Conservation (phyloP, 345 rosid species). For the Acer yangbiense region DNA sequence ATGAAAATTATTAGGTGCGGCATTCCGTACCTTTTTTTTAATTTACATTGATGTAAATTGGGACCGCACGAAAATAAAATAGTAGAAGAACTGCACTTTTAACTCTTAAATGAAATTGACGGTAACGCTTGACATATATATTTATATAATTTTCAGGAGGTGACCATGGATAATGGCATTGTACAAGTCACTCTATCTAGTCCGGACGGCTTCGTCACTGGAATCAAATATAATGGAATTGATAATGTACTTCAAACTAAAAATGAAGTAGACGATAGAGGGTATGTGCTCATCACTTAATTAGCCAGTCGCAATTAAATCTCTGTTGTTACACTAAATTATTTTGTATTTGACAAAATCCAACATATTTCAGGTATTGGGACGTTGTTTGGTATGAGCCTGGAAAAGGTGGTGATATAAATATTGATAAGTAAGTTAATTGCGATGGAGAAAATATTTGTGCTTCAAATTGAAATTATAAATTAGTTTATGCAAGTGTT, state of each 20-base stretch:
- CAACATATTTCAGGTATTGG: conserved; percentile 62
- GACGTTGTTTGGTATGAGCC: conserved; percentile 75
- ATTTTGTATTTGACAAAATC: neutral
- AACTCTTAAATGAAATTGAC: neutral
- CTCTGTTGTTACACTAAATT: neutral
- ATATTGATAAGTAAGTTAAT: conserved; percentile 42
- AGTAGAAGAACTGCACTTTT: neutral
- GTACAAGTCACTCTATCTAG: conserved; percentile 55
- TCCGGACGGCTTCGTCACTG: conserved; percentile 63
- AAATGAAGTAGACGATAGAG: conserved; percentile 43
- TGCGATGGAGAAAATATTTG: no score
- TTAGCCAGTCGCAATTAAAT: no score
- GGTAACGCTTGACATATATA: neutral
- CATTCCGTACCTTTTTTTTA: no score
- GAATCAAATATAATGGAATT: conserved; percentile 62
- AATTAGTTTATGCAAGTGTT: no score
- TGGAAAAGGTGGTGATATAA: conserved; percentile 8
- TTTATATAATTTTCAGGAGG: conserved; percentile 41
- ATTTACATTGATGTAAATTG: no score
- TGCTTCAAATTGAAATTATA: no score
- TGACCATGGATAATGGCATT: conserved; percentile 62
- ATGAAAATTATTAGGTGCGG: no score
- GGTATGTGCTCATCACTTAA: conserved; percentile 42
- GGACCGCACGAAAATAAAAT: no score
- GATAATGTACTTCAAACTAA: conserved; percentile 52